These are phyloP conservation scores for Leccinum aurantiacum DNA, from an alignment of 768 basidiomycete species.

Conservation along the genomic window DNA sequence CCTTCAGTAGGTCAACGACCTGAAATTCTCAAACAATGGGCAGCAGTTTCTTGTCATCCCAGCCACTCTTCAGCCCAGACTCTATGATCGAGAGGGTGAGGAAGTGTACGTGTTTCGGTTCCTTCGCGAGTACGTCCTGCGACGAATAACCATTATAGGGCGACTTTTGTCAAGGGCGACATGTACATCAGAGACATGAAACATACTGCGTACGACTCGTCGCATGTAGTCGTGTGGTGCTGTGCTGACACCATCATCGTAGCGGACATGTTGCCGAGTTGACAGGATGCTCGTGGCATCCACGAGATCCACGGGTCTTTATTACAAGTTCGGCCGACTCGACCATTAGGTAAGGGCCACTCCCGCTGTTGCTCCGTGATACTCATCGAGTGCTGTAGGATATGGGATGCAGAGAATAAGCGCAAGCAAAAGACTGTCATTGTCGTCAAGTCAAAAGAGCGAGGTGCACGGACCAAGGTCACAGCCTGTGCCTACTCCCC, in stretches of 20 bases:
- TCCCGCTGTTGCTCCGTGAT: background rate
- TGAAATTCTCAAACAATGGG: constrained; percentile 87
- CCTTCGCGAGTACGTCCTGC: constrained; percentile 33
- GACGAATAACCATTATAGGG: constrained; percentile 57
- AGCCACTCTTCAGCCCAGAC: constrained; percentile 82
- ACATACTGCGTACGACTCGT: constrained; percentile 80
- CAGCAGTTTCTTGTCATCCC: constrained; percentile 84
- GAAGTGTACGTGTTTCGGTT: constrained; percentile 65
- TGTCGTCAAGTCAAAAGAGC: constrained; percentile 94
- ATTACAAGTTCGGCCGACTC: constrained; percentile 95
- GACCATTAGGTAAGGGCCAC: constrained; percentile 73
- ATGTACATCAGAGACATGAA: constrained; percentile 99
- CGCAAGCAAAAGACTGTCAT: constrained; percentile 95
- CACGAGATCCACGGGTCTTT: constrained; percentile 78
- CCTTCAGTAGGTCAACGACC: constrained; percentile 72
- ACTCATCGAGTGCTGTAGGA: constrained; percentile 44
- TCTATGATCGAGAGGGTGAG: constrained; percentile 92
- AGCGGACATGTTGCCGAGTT: constrained; percentile 96
- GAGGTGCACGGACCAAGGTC: constrained; percentile 92
- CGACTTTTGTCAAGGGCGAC: constrained; percentile 89
- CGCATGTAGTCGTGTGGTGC: constrained; percentile 8
- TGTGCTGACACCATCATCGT: constrained; percentile 7
- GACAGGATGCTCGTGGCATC: constrained; percentile 91
- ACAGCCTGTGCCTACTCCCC: constrained; percentile 82
- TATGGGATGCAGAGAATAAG: constrained; percentile 93